Evolutionary conservation across 768 basidiomycete genomes (phyloP), one percentile per base, ranked within the genome.

Genomic region (Xerocomus potaroensis): DNA sequence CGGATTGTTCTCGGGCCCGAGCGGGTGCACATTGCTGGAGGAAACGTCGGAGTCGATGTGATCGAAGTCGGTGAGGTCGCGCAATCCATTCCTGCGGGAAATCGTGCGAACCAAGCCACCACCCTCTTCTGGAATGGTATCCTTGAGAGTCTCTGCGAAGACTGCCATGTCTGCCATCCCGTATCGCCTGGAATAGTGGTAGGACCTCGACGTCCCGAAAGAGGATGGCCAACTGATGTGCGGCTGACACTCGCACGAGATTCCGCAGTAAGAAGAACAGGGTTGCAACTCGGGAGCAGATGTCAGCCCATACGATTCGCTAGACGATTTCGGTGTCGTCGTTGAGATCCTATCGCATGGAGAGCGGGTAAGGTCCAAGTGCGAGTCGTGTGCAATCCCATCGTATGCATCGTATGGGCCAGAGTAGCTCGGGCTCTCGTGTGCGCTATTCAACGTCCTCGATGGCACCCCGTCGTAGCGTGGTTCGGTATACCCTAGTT

Each of bases 91-190:
- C 18, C 19, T 41, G n/a, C 6, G 18, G n/a, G 45, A 45, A 11
- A 46, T 24, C n/a, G 50, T 39, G 1, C 26, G 14, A 14, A 29
- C n/a, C 23, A 52, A 22, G 11, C 11, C 10, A 12, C 11, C 16
- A 9, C 26, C 37, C 1, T 24, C 40, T 23, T 35, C 37, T 8
- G 29, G 34, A 30, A 43, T 38, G 3, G 41, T 18, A n/a, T 23
- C 37, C 24, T 37, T 27, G 36, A 50, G 22, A 16, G 14, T 26
- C 30, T 46, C 16, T 1, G 48, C 32, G 2, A 47, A 19, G 10
- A 37, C 1, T 3, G 24, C 18, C 55, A 59, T 44, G 5, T 52
- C 49, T 1, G 39, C 50, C 32, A 54, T 33, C 3, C 59, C 59
- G 2, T 55, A 38, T 23, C 49, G 53, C 21, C 59, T 50, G 11